A percentile compares a stretch with the other conserved stretches of the same genome.
Evolutionary conservation across 2,329 filamentous ascomycete species (phyloP).

Genomic region (Calonectria pauciramosa): DNA sequence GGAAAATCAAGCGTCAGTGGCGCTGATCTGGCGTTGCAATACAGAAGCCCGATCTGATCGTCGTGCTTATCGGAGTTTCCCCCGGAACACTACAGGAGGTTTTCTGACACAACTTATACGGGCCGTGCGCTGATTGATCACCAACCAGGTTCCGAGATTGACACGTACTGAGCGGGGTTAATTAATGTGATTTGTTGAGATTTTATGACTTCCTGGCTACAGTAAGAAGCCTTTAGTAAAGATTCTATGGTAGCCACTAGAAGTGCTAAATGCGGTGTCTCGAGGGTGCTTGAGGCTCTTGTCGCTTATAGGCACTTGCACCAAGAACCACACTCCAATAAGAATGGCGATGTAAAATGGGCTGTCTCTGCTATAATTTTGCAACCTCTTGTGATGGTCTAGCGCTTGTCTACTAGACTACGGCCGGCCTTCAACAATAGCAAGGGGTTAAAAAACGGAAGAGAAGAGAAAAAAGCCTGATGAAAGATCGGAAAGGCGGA

Average conservation of each 20-base stretch:
- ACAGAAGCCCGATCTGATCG: not conserved
- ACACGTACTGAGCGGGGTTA: not conserved
- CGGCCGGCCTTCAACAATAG: not conserved
- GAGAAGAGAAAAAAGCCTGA: not conserved
- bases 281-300: slow-evolving; percentile 44
- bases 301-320: slow-evolving; percentile 45
- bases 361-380: not conserved
- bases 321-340: slow-evolving; percentile 40
- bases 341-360: not conserved
- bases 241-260: slow-evolving; percentile 26
- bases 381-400: too few relatives aligned
- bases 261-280: slow-evolving; percentile 31
- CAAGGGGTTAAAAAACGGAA: not conserved
- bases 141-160: not conserved
- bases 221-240: not conserved
- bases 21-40: not conserved
- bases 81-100: not conserved
- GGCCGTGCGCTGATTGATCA: not conserved
- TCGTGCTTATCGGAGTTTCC: not conserved
- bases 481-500: not conserved
- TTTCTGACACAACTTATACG: not conserved
- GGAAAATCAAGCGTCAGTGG: not conserved
- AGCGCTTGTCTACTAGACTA: too few relatives aligned
- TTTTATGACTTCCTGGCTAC: not conserved
- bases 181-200: not conserved